Conservation (phyloP, 1,284 basidiomycete genomes). For the Sporisorium exsertum region DNA sequence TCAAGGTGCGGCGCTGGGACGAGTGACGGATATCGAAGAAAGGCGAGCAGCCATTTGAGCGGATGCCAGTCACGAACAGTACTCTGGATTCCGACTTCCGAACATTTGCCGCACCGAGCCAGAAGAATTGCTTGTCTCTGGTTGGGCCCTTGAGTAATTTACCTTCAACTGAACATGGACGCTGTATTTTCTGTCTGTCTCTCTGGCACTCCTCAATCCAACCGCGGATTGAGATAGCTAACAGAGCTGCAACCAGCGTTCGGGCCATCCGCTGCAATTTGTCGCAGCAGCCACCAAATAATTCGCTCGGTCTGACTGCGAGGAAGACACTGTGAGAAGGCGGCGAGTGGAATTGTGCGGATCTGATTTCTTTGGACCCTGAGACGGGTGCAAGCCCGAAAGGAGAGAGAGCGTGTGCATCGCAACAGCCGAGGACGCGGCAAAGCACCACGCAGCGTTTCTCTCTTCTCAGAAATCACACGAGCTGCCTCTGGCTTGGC, state of each 20-base stretch:
- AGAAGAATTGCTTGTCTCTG: neutral
- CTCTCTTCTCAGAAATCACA: conserved; percentile 20
- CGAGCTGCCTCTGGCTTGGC: conserved; percentile 2
- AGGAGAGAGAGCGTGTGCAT: neutral
- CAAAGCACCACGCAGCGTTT: conserved; percentile 8
- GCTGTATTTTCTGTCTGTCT: too few species aligned
- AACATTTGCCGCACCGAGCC: neutral
- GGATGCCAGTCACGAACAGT: neutral
- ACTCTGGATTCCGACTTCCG: conserved; percentile 3
- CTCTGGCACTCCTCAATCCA: neutral
- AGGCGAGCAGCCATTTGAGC: neutral
- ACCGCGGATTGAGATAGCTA: neutral
- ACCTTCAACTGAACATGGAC: neutral
- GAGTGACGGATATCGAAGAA: neutral
- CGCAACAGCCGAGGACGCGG: neutral
- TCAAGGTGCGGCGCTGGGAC: neutral
- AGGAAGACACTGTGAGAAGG: neutral
- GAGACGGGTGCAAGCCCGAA: neutral
- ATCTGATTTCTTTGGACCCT: conserved; percentile 7
- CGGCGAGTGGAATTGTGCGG: neutral
- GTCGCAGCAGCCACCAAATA: too few species aligned
- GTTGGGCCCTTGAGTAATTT: neutral
- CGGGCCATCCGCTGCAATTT: neutral
- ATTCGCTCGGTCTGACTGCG: too few species aligned
- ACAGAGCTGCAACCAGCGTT: too few species aligned